These are phyloP conservation scores for Penicillium sp. DNA, from an alignment of 2,329 filamentous ascomycete species.

Conservation along the genomic window DNA sequence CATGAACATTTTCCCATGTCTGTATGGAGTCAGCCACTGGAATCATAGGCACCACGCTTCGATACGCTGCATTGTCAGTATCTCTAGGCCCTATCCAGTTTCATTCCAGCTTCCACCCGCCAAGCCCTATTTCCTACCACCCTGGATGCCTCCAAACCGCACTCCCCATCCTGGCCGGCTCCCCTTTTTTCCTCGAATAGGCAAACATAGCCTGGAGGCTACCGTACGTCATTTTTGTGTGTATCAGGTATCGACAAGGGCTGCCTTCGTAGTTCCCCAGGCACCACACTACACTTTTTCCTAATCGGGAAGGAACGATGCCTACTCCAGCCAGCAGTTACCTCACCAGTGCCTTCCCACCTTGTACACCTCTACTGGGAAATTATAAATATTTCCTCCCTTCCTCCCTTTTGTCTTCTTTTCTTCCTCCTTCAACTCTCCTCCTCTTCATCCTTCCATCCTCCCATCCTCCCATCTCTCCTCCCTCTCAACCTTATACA, in stretches of 20 bases:
- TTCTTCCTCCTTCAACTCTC: not conserved
- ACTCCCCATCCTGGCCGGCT: not conserved
- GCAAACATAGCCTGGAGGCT: not conserved
- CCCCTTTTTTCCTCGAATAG: not conserved
- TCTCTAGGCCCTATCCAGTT: not conserved
- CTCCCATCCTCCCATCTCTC: not conserved
- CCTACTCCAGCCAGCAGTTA: not conserved
- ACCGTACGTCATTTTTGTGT: not conserved
- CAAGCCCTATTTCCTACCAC: not conserved
- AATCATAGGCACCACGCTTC: not conserved
- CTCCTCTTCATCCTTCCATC: not conserved
- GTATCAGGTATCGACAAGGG: not conserved
- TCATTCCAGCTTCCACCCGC: too few species aligned
- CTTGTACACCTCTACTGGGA: not conserved
- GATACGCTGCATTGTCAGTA: not conserved
- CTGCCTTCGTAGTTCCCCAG: too few species aligned
- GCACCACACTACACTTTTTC: not conserved
- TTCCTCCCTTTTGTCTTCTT: too few species aligned
- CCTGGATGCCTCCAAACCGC: not conserved
- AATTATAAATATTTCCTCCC: not conserved
- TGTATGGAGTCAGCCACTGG: not conserved
- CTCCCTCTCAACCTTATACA: not conserved
- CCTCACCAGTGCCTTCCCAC: not conserved
- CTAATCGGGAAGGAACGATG: slow-evolving; percentile 1
- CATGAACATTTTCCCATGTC: not conserved